Percentiles rank a stretch among this genome's conserved stretches.
phyloP scores from a whole-genome alignment of 805 yeast species.

The Candida ipomoeae region DNA sequence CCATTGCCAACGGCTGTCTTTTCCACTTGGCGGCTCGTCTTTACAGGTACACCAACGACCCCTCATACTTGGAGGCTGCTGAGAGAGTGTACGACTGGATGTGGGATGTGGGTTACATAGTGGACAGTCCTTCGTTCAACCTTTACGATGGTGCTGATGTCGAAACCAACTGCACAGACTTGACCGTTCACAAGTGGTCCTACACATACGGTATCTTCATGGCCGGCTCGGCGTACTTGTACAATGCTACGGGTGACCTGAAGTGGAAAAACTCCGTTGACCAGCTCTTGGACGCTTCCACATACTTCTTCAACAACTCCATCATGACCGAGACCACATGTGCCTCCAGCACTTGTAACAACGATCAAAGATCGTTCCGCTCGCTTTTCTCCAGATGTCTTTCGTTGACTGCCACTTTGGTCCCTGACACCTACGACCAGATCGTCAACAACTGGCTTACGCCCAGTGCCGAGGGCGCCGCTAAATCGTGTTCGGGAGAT shows the following conservation, averaged over 20 bases:
- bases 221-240: conserved; percentile 67
- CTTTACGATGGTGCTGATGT: conserved; percentile 56
- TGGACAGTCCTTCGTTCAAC: conserved; percentile 22
- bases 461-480: conserved; percentile 63
- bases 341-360: conserved; percentile 55
- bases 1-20: conserved; percentile 42
- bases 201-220: conserved; percentile 67
- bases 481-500: conserved; percentile 73
- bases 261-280: conserved; percentile 40
- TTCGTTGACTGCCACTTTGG: conserved; percentile 53
- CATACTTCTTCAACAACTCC: conserved; percentile 35
- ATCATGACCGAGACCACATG: conserved; percentile 64
- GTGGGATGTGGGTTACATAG: conserved; percentile 26
- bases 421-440: conserved; percentile 43
- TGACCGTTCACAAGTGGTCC: conserved; percentile 55
- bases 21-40: conserved; percentile 44
- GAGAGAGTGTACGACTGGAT: conserved; percentile 45
- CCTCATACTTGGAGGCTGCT: conserved; percentile 38
- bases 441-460: conserved; percentile 26
- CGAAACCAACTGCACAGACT: conserved; percentile 44
- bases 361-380: conserved; percentile 72
- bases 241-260: conserved; percentile 51
- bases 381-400: conserved; percentile 64
- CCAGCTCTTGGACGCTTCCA: conserved; percentile 35
- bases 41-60: conserved; percentile 39